A percentile compares a stretch with the other conserved stretches of the same genome.
These are phyloP conservation scores for Lasiosphaeriaceae sp. DNA, from an alignment of 495 filamentous ascomycete species.

Conservation along the genomic window DNA sequence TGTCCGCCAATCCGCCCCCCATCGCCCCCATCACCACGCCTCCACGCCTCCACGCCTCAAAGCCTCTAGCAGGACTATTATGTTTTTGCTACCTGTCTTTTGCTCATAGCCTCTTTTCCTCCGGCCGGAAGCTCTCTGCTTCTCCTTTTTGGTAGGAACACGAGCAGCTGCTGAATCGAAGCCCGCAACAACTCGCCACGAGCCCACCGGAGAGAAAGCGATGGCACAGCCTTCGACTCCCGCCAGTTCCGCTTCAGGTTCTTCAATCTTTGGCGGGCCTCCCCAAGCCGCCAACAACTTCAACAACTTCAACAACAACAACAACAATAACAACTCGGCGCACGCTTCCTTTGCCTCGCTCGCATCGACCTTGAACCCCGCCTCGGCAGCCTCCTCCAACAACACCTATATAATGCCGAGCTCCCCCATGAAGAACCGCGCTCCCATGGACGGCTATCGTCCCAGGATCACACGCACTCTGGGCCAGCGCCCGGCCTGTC, in stretches of 20 bases:
- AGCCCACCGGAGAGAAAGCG: neutral
- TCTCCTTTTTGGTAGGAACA: too few relatives aligned
- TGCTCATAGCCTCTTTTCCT: too few relatives aligned
- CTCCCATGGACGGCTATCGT: conserved; percentile 65
- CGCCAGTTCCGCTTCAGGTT: conserved; percentile 7
- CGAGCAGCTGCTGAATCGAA: too few relatives aligned
- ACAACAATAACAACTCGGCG: neutral
- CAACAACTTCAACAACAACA: neutral
- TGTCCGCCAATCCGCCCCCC: neutral
- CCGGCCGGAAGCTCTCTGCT: too few relatives aligned
- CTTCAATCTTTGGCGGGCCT: conserved; percentile 34
- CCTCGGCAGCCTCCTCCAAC: conserved; percentile 54
- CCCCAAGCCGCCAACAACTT: neutral
- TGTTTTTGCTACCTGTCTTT: too few relatives aligned
- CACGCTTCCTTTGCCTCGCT: conserved; percentile 25
- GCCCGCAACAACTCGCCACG: neutral
- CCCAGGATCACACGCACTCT: conserved; percentile 76
- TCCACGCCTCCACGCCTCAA: neutral
- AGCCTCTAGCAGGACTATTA: neutral
- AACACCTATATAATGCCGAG: conserved; percentile 84
- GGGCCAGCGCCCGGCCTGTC: conserved; percentile 85
- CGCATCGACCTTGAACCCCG: conserved; percentile 35
- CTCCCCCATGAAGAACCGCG: conserved; percentile 63
- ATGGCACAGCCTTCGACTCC: conserved; percentile 34
- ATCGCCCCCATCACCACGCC: neutral